Conservation (phyloP, 129 eudicot genomes). For the Helianthus tuberosus region DNA sequence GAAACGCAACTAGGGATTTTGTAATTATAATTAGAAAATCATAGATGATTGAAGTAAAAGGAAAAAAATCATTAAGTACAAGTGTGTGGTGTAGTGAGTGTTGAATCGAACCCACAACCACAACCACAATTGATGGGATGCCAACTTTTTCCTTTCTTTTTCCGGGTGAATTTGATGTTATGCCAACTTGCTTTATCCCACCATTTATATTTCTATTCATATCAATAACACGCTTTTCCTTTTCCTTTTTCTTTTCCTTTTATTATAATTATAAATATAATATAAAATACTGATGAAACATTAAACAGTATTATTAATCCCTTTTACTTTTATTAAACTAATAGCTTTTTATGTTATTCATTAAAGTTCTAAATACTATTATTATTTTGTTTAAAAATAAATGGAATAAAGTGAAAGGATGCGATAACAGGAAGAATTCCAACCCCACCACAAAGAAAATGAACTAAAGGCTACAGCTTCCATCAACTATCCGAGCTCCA, state of each 20-base stretch:
- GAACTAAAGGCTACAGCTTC: slow-evolving; percentile 18
- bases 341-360: not conserved
- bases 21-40: no score
- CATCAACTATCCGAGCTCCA: slow-evolving; percentile 2
- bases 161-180: slow-evolving; percentile 32
- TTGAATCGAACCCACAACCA: not conserved
- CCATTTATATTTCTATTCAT: slow-evolving; percentile 18
- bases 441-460: slow-evolving; percentile 21
- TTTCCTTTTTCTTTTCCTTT: not conserved
- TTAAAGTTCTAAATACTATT: no score
- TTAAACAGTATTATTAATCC: not conserved
- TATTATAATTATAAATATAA: no score
- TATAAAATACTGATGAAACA: no score
- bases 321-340: not conserved
- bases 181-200: slow-evolving; percentile 27
- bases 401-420: not conserved
- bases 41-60: no score
- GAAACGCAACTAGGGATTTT: no score
- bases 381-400: no score
- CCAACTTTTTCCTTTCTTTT: slow-evolving; percentile 25
- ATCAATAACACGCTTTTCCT: not conserved
- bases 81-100: not conserved
- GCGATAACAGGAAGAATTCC: not conserved
- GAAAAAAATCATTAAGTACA: not conserved
- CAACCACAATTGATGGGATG: slow-evolving; percentile 32